Evolutionary conservation across 2,329 filamentous ascomycete species (phyloP), one percentile per base, ranked within the genome.

Genomic region (Aspergillus amoenus): DNA sequence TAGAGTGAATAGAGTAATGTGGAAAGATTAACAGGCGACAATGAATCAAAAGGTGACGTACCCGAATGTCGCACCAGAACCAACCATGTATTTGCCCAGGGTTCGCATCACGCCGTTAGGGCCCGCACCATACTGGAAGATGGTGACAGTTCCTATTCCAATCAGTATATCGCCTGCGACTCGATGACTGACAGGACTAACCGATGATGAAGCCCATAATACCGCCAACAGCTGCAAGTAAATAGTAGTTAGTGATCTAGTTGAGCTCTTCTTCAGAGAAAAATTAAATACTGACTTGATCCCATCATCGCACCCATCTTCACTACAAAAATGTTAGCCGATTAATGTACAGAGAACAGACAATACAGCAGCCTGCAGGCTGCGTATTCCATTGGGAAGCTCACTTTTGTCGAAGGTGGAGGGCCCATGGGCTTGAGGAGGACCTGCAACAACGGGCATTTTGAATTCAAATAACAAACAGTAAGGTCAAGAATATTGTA

Each of bases 291-390:
- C 92, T 70, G 89, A 97, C 93, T 95, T 74, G 92, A 91, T 67
- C 94, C 94, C 92, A 97, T 97, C 88, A 99, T 88, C 62, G 90
- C 92, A 68, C 94, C 94, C 92, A 97, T 97, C 82, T 96, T 97
- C 76, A 93, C 92, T 96, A 73, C 67, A 63, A 48, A 56, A 41
- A 60, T 27, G 74, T 79, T 70, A 72, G 68, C 47, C 57, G 53
- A 58, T 52, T 34, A 18, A n/a, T 41, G 3, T 24, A 9, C 34
- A 21, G 22, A 21, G 34, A 50, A 48, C 47, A 52, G 18, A 44
- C 40, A 58, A 42, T 18, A 37, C 22, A 21, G 32, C 12, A 13
- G 41, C 24, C n/a, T 47, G 12, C 22, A 37, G 22, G 13, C 39
- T 21, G 37, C 30, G 24, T 41, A 27, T 44, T 30, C 34, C 5